Conservation (phyloP, 768 basidiomycete genomes). For the Leccinum aurantiacum region DNA sequence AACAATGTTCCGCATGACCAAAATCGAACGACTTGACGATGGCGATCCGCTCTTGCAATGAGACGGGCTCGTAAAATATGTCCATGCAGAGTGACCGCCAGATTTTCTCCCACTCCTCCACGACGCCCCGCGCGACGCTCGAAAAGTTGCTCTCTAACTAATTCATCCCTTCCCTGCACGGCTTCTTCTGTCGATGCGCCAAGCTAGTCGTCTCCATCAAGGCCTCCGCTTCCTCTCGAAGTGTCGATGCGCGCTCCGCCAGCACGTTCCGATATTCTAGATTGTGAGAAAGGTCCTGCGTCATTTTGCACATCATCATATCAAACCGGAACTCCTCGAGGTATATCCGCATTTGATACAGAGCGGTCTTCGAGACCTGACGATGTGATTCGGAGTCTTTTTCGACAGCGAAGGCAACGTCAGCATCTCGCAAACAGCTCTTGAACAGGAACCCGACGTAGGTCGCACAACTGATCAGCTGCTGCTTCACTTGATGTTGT, state of each 20-base stretch:
- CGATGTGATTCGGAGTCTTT: constrained; percentile 50
- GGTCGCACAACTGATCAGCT: constrained; percentile 46
- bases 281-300: constrained; percentile 13
- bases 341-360: constrained; percentile 45
- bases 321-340: constrained; percentile 54
- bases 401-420: constrained; percentile 47
- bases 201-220: constrained; percentile 5
- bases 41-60: constrained; percentile 50
- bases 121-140: constrained; percentile 36
- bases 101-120: constrained; percentile 48
- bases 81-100: constrained; percentile 38
- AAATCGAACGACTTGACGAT: constrained; percentile 54
- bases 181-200: constrained; percentile 27
- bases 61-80: constrained; percentile 52
- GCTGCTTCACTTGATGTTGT: too few relatives aligned
- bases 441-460: constrained; percentile 48
- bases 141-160: constrained; percentile 50
- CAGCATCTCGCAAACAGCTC: constrained; percentile 47
- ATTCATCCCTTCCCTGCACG: constrained; percentile 15
- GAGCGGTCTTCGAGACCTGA: constrained; percentile 46
- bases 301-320: constrained; percentile 34
- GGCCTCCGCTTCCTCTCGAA: constrained; percentile 2
- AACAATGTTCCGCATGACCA: constrained; percentile 50
- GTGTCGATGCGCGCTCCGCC: constrained; percentile 20
- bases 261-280: constrained; percentile 21